Percentiles rank a stretch among this genome's conserved stretches.
Evolutionary conservation across 768 basidiomycete genomes (phyloP).

Genomic region (Lactarius evosmus): DNA sequence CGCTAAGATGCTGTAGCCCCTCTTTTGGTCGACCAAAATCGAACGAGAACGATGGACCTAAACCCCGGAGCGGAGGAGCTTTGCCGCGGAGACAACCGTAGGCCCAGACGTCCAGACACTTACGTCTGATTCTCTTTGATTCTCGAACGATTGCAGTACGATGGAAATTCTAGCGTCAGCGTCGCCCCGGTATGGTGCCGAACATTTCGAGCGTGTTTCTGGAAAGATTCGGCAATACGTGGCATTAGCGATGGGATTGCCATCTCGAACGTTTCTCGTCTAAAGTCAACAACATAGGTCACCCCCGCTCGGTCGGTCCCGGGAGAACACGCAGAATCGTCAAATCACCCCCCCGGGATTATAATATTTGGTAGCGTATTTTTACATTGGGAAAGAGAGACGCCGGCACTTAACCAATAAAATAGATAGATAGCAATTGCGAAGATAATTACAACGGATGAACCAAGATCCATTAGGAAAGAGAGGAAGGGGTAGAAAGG

Average conservation of each 20-base stretch:
- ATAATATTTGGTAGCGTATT: background rate
- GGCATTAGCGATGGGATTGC: background rate
- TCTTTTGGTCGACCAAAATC: too few species aligned
- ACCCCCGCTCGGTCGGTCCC: background rate
- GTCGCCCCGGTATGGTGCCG: background rate
- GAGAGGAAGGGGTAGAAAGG: background rate
- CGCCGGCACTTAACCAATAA: background rate
- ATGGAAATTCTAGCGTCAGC: background rate
- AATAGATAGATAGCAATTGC: background rate
- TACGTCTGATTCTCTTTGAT: background rate
- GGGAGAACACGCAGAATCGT: background rate
- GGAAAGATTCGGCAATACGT: background rate
- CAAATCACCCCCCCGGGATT: background rate
- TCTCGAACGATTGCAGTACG: background rate
- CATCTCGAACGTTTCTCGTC: background rate
- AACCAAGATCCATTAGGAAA: background rate
- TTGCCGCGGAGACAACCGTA: too few species aligned
- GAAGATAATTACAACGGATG: background rate
- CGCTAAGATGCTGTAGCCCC: too few species aligned
- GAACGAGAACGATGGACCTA: background rate
- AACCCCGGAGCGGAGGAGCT: background rate
- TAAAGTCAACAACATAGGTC: background rate
- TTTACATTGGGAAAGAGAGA: slow-evolving; percentile 15
- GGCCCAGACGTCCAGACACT: too few species aligned
- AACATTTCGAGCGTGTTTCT: background rate